Base-by-base conservation (phyloP, 768 basidiomycete species). In the Exsudoporus frostii region DNA sequence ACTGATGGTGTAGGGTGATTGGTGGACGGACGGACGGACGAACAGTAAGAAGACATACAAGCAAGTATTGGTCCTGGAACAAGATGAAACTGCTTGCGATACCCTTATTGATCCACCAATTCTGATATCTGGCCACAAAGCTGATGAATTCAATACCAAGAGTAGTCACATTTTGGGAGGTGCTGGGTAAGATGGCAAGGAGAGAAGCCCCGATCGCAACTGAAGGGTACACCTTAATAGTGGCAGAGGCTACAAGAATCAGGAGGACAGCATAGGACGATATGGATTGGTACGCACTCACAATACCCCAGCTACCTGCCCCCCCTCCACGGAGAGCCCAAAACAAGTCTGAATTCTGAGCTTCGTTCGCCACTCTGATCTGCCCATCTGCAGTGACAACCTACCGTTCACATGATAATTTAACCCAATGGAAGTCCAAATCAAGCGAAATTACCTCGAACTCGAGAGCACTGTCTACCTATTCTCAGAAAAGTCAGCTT, bases 291-390 rank as follows among this genome's bases (percentile, higher is more conserved):
- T 30, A 64, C 64, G 17, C 41, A 65, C 64, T 71, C 41, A 81
- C 65, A 29, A 82, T 68, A 11, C 76, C 80, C 57, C 68, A 82
- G 11, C 74, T 80, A n/a, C 78, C 76, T 0, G 76, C 78, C 0
- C 81, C 81, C 0, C 77, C 79, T 7, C 80, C 81, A 27, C 79
- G 69, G 22, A 81, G 58, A 2, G 81, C 82, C 77, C 78, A 82
- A 64, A 80, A 82, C 6, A 83, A 68, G 51, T 82, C 78, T 3
- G 67, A 9, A 58, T 81, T 70, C 37, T 71, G 67, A 51, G 69
- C 67, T 4, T 65, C 60, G 52, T 81, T 83, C 19, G 65, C 76
- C 0, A 59, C 71, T 45, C 75, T 62, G 30, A 72, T 58, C 6
- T 68, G 50, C 3, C 79, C 80, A 36, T 71, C 63, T 1, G 78